These are phyloP conservation scores for Alternaria hordeiaustralica DNA, from an alignment of 2,329 filamentous ascomycete genomes.

Conservation along the genomic window DNA sequence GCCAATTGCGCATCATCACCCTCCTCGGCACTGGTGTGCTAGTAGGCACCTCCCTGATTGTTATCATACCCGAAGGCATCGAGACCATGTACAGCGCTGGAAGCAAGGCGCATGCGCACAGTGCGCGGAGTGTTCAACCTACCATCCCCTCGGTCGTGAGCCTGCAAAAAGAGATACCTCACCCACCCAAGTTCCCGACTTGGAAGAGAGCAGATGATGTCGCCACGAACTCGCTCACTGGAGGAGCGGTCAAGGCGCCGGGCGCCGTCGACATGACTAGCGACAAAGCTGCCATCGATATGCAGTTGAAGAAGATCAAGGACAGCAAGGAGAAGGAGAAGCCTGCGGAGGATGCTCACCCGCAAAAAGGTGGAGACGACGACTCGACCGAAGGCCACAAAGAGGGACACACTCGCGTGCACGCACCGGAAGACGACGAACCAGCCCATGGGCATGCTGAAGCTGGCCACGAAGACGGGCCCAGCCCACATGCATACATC, in stretches of 20 bases:
- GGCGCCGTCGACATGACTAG: conserved; percentile 24
- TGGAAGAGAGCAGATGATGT: conserved; percentile 28
- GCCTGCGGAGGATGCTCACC: conserved; percentile 27
- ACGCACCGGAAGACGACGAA: conserved; percentile 41
- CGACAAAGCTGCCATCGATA: conserved; percentile 28
- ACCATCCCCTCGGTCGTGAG: conserved; percentile 32
- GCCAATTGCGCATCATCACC: conserved; percentile 86
- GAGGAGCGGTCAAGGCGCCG: conserved; percentile 29
- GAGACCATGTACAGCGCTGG: conserved; percentile 78
- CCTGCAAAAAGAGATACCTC: conserved; percentile 36
- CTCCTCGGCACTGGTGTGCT: conserved; percentile 92
- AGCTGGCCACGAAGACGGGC: conserved; percentile 49
- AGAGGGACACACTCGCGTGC: conserved; percentile 47
- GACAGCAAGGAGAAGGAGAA: conserved; percentile 34
- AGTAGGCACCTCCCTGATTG: conserved; percentile 92
- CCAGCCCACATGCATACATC: conserved; percentile 73
- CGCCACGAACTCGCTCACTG: conserved; percentile 18
- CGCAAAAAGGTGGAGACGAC: conserved; percentile 47
- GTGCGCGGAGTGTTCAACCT: conserved; percentile 28
- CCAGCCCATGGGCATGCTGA: conserved; percentile 54
- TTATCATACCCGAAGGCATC: conserved; percentile 96
- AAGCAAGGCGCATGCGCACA: conserved; percentile 31
- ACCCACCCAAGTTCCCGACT: conserved; percentile 28
- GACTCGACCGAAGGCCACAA: conserved; percentile 48
- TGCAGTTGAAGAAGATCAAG: conserved; percentile 28